Conservation (phyloP, 352 stramenopile genomes). For the Phytopythium boreale region DNA sequence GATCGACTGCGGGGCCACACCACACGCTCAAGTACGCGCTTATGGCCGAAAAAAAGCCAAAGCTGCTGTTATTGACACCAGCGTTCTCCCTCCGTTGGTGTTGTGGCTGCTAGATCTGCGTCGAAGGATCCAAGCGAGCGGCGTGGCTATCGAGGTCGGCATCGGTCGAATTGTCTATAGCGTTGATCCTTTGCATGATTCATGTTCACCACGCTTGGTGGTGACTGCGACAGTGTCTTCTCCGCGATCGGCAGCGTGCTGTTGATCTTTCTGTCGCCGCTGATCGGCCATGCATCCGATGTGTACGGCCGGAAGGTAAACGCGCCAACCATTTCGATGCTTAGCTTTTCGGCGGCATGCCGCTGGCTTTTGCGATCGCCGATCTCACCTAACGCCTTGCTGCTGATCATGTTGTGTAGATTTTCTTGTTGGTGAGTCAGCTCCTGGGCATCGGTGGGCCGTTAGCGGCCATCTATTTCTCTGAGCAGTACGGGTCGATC, state of each 20-base stretch:
- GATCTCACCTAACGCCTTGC: too few species aligned
- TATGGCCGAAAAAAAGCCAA: too few species aligned
- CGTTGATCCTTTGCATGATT: neutral
- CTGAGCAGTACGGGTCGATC: constrained; percentile 45
- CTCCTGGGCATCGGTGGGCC: constrained; percentile 50
- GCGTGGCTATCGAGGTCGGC: constrained; percentile 68
- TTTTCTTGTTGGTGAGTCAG: constrained; percentile 66
- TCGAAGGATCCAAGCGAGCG: constrained; percentile 57
- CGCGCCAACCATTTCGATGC: neutral
- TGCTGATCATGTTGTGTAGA: too few species aligned
- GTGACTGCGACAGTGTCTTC: constrained; percentile 36
- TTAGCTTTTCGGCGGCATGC: neutral
- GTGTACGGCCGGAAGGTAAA: constrained; percentile 72
- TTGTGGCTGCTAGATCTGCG: constrained; percentile 33
- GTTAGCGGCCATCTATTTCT: constrained; percentile 69
- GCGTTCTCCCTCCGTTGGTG: too few species aligned
- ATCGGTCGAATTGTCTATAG: neutral
- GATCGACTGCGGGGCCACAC: constrained; percentile 56
- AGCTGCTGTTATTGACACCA: neutral
- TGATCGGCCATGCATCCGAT: constrained; percentile 72
- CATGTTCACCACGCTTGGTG: neutral
- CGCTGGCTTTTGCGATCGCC: too few species aligned
- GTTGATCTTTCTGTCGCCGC: constrained; percentile 65
- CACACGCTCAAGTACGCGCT: constrained; percentile 27
- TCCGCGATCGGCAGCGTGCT: constrained; percentile 49